Conservation (phyloP, 805 yeast species). For the Aciculoconidium aculeatum region DNA sequence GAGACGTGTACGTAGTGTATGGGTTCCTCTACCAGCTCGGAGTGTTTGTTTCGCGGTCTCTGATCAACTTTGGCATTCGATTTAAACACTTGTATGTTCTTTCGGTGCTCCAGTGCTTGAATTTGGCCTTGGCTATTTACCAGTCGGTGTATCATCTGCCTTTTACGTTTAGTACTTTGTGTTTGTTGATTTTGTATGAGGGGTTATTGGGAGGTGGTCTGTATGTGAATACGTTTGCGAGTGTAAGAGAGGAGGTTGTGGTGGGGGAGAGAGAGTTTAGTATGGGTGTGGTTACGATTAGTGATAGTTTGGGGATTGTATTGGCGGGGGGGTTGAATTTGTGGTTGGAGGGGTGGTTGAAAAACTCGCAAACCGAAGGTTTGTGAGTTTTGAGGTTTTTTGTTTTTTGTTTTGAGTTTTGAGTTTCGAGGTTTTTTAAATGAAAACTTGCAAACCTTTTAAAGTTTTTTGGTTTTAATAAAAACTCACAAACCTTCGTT, state of each 20-base stretch:
- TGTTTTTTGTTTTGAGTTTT: too few species aligned
- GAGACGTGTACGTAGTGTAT: constrained; percentile 89
- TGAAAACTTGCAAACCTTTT: too few species aligned
- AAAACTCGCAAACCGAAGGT: too few species aligned
- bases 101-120: constrained; percentile 60
- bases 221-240: constrained; percentile 82
- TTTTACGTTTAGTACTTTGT: constrained; percentile 48
- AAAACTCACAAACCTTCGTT: too few species aligned
- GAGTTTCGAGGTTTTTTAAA: too few species aligned
- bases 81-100: constrained; percentile 54
- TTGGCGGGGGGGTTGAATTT: constrained; percentile 73
- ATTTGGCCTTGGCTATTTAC: constrained; percentile 49
- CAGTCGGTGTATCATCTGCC: constrained; percentile 61
- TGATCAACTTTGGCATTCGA: constrained; percentile 58
- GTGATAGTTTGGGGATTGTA: constrained; percentile 81
- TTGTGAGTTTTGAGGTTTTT: too few species aligned
- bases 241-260: constrained; percentile 55
- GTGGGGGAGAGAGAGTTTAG: constrained; percentile 48
- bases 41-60: constrained; percentile 85
- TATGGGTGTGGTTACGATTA: constrained; percentile 76
- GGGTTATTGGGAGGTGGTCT: constrained; percentile 88
- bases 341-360: constrained; percentile 64
- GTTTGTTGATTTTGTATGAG: constrained; percentile 71
- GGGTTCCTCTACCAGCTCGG: constrained; percentile 90
- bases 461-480: too few species aligned